A percentile compares a stretch with the other conserved stretches of the same genome.
These are phyloP conservation scores for Haematococcus lacustris DNA, from an alignment of 139 green algal genomes.

Conservation along the genomic window DNA sequence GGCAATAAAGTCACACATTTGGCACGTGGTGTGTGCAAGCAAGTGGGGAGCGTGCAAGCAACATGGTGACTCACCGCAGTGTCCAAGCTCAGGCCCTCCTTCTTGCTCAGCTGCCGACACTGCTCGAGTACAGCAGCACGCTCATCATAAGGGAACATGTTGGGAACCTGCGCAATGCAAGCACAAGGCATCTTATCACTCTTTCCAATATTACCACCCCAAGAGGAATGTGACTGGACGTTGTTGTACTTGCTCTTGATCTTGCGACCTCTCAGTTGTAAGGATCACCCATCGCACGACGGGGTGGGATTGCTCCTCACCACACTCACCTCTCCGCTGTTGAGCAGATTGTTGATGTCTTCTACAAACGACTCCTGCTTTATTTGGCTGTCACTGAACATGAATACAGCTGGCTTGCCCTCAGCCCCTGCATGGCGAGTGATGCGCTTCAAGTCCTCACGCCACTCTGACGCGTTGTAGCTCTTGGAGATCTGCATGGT, in stretches of 20 bases:
- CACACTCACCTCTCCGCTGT: slow-evolving; percentile 65
- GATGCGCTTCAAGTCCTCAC: slow-evolving; percentile 68
- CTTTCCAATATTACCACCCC: no score
- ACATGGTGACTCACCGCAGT: slow-evolving; percentile 11
- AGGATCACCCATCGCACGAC: no score
- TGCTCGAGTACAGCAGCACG: slow-evolving; percentile 45
- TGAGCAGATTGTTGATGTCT: slow-evolving; percentile 83
- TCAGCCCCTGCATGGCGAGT: slow-evolving; percentile 46
- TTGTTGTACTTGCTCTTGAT: no score
- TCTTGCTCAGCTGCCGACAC: slow-evolving; percentile 25
- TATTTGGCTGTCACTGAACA: slow-evolving; percentile 75
- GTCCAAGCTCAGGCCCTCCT: slow-evolving; percentile 38
- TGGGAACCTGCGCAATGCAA: slow-evolving; percentile 64
- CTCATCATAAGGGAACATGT: slow-evolving; percentile 75
- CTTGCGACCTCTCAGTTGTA: no score
- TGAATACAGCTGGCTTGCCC: slow-evolving; percentile 46
- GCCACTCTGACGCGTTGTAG: slow-evolving; percentile 62
- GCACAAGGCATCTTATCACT: no score
- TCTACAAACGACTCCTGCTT: slow-evolving; percentile 72
- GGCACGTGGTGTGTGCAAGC: no score
- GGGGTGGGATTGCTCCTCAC: no score
- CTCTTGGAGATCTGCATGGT: slow-evolving; percentile 72
- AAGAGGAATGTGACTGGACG: no score
- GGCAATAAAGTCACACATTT: no score
- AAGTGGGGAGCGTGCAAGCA: no score